Percentiles rank a stretch among this genome's conserved stretches.
Evolutionary conservation across 805 yeast species (phyloP).

Genomic region (Pichia cabralensis): DNA sequence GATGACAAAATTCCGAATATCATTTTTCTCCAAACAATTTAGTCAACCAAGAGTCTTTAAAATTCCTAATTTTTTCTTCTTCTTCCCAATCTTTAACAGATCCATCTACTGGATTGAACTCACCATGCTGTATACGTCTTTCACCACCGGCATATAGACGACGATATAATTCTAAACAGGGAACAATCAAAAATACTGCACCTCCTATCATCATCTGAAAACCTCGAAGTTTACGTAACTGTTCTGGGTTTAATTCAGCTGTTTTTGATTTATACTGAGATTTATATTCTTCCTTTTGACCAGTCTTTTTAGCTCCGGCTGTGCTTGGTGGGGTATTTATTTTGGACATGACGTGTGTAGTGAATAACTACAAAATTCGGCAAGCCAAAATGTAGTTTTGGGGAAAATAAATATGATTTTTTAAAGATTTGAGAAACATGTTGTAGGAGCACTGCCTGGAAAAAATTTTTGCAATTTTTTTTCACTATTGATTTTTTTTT

Average conservation of each 20-base stretch:
- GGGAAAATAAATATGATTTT: too few species aligned
- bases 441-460: neutral
- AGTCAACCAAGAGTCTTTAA: slow-evolving; percentile 30
- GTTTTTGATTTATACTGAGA: slow-evolving; percentile 8
- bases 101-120: slow-evolving; percentile 33
- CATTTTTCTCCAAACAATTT: slow-evolving; percentile 33
- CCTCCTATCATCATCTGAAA: slow-evolving; percentile 26
- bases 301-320: neutral
- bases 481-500: neutral
- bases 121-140: slow-evolving; percentile 36
- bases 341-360: too few species aligned
- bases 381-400: too few species aligned
- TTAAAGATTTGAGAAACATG: too few species aligned
- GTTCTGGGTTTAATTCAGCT: slow-evolving; percentile 14
- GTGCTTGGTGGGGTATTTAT: slow-evolving; percentile 1
- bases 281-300: neutral
- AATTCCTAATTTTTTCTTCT: slow-evolving; percentile 30
- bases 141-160: slow-evolving; percentile 31
- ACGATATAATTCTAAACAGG: slow-evolving; percentile 24
- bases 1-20: slow-evolving; percentile 14
- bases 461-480: neutral
- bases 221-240: slow-evolving; percentile 17
- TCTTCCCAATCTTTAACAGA: slow-evolving; percentile 33
- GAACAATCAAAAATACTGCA: slow-evolving; percentile 19
- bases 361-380: too few species aligned